Conservation (phyloP, 306 rosid species). For the Vigna trinervia region DNA sequence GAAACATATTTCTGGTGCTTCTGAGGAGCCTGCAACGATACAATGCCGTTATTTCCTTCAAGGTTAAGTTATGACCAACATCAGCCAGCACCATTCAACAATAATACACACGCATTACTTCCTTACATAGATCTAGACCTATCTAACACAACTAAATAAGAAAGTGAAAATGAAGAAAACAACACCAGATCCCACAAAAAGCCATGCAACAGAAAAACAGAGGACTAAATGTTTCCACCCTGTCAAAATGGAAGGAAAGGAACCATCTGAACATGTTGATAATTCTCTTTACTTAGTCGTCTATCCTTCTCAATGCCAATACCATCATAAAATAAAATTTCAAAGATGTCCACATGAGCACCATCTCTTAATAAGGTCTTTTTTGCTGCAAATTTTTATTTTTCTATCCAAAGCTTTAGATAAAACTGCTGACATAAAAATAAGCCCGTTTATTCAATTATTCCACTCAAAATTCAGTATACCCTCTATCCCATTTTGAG, state of each 20-base stretch:
- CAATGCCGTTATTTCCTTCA: conserved; percentile 33
- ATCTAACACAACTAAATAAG: conserved; percentile 11
- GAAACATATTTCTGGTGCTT: conserved; percentile 93
- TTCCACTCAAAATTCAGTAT: conserved; percentile 7
- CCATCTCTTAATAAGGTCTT: conserved; percentile 12
- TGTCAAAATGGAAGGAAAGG: neutral
- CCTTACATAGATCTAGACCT: neutral
- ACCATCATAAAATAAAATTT: neutral
- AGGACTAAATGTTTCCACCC: conserved; percentile 16
- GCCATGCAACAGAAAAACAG: conserved; percentile 10
- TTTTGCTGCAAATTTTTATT: conserved; percentile 20
- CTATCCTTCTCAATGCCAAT: conserved; percentile 18
- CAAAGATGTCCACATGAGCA: neutral
- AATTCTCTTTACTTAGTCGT: conserved; percentile 20
- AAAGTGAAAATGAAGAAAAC: conserved; percentile 23
- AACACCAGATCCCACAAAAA: conserved; percentile 11
- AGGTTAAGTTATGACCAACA: conserved; percentile 22
- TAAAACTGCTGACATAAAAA: neutral
- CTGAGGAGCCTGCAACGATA: conserved; percentile 81
- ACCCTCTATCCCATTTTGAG: conserved; percentile 25
- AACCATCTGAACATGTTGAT: neutral
- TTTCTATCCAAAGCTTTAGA: conserved; percentile 10
- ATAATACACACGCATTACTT: conserved; percentile 1
- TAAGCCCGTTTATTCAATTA: neutral
- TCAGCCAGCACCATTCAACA: conserved; percentile 24